These are phyloP conservation scores for Rhodotorula diobovata DNA, from an alignment of 768 basidiomycete species.

Conservation along the genomic window DNA sequence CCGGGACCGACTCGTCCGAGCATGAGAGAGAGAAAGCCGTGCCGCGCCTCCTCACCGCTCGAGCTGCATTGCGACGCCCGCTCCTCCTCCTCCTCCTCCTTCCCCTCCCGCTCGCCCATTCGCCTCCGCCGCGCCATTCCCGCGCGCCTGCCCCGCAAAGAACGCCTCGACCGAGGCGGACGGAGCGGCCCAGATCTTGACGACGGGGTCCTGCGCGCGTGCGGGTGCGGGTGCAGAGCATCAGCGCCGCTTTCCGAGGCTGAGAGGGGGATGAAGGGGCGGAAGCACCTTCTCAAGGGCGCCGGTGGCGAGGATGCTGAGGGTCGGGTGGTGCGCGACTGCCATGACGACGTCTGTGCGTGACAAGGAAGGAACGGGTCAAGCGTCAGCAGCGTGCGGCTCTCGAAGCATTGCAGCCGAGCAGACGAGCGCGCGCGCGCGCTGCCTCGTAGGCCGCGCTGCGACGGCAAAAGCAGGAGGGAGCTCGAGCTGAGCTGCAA, in stretches of 20 bases:
- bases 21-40: too few relatives aligned
- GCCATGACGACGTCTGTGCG: slow-evolving; percentile 27
- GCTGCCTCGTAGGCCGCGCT: too few relatives aligned
- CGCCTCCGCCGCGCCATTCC: too few relatives aligned
- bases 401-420: too few relatives aligned
- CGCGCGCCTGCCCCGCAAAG: neutral
- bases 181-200: slow-evolving; percentile 24
- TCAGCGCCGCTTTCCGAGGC: neutral
- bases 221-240: neutral
- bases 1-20: too few relatives aligned
- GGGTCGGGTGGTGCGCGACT: slow-evolving; percentile 20
- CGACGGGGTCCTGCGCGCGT: slow-evolving; percentile 17
- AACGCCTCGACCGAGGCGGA: neutral
- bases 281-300: slow-evolving; percentile 27
- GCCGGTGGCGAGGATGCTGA: slow-evolving; percentile 24
- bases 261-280: neutral
- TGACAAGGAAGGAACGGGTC: too few relatives aligned
- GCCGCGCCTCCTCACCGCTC: neutral
- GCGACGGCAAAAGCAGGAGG: neutral
- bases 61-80: neutral
- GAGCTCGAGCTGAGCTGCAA: too few relatives aligned
- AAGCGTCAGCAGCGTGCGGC: neutral
- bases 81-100: too few relatives aligned
- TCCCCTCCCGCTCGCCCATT: too few relatives aligned
- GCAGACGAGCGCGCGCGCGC: too few relatives aligned